A percentile compares a stretch with the other conserved stretches of the same genome.
Evolutionary conservation across 805 yeast genomes (phyloP).

Genomic region (Wickerhamomyces hampshirensis): DNA sequence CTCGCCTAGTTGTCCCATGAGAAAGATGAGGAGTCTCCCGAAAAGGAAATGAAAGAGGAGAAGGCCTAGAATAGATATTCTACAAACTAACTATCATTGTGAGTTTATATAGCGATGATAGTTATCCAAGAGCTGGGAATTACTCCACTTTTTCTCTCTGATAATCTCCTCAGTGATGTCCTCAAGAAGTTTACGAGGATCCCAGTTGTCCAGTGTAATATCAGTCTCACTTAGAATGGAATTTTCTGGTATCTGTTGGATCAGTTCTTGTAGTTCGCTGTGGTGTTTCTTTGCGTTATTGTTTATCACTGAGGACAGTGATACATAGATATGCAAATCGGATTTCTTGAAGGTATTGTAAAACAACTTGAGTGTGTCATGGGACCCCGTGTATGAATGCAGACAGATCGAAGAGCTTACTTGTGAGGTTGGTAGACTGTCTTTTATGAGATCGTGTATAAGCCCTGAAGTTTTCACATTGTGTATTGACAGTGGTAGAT

Average conservation of each 20-base stretch:
- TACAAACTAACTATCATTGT: too few relatives aligned
- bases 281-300: constrained; percentile 6
- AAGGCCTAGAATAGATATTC: too few relatives aligned
- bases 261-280: constrained; percentile 1
- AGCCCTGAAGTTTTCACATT: constrained; percentile 77
- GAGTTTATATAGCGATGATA: too few relatives aligned
- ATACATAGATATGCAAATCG: constrained; percentile 7
- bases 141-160: constrained; percentile 1
- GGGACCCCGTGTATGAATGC: constrained; percentile 85
- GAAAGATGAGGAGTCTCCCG: too few relatives aligned
- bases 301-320: constrained; percentile 12
- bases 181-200: constrained; percentile 2
- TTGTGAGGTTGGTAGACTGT: constrained; percentile 5
- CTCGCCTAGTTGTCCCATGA: too few relatives aligned
- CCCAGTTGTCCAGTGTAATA: constrained; percentile 13
- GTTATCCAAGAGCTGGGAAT: too few relatives aligned
- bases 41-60: too few relatives aligned
- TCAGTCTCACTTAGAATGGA: constrained; percentile 21
- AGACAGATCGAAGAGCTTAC: constrained; percentile 46
- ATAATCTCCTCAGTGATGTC: constrained; percentile 3
- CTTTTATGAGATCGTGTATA: constrained; percentile 40
- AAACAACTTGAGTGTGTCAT: constrained; percentile 57
- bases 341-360: constrained; percentile 19
- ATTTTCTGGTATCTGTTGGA: constrained; percentile 3
- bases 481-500: constrained; percentile 67